phyloP scores from a whole-genome alignment of 495 filamentous ascomycete species.

The Penicillium steckii region DNA sequence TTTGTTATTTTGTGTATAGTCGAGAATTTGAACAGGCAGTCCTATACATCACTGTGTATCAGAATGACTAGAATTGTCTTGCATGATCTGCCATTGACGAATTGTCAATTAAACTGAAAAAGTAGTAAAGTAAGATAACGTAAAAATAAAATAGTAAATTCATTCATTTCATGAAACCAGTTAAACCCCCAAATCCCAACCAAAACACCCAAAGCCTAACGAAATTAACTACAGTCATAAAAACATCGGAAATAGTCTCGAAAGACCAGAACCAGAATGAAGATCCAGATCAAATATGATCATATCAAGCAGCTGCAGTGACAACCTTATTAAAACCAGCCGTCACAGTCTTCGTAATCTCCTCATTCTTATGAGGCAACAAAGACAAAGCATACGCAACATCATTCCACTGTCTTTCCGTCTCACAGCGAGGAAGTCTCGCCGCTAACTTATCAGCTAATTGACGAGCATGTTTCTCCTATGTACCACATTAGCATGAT shows the following conservation, averaged over 20 bases:
- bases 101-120: too few relatives aligned
- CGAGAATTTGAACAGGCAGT: too few relatives aligned
- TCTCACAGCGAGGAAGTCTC: slow-evolving; percentile 81
- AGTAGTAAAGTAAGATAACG: too few relatives aligned
- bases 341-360: slow-evolving; percentile 78
- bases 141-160: background rate
- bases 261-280: background rate
- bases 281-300: too few relatives aligned
- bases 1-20: too few relatives aligned
- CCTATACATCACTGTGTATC: too few relatives aligned
- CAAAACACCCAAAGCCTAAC: slow-evolving; percentile 2
- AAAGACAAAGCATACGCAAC: slow-evolving; percentile 87
- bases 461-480: slow-evolving; percentile 99
- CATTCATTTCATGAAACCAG: background rate
- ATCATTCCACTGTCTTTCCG: slow-evolving; percentile 94
- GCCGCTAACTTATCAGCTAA: slow-evolving; percentile 91
- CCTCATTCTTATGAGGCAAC: slow-evolving; percentile 96
- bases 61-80: too few relatives aligned
- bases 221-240: slow-evolving; percentile 13
- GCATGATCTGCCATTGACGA: too few relatives aligned
- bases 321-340: slow-evolving; percentile 83
- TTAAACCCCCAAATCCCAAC: background rate
- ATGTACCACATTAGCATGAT: slow-evolving; percentile 7
- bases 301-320: slow-evolving; percentile 59
- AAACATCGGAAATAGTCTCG: slow-evolving; percentile 6